These are phyloP conservation scores for Cyamopsis tetragonoloba DNA, from an alignment of 306 rosid genomes.

Conservation along the genomic window DNA sequence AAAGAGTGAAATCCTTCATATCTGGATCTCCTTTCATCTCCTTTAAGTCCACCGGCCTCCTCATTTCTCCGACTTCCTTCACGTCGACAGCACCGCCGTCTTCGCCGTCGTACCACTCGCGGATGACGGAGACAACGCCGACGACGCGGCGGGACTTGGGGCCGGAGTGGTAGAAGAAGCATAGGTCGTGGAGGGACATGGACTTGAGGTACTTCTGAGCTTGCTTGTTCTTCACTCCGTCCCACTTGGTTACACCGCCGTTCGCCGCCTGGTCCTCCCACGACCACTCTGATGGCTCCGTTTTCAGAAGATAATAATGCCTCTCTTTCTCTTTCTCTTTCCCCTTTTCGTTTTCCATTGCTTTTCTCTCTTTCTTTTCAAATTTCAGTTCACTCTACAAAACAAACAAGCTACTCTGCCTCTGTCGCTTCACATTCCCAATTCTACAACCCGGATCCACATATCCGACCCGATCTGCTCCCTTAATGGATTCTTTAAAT, in stretches of 20 bases:
- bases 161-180: conserved; percentile 90
- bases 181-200: conserved; percentile 57
- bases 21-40: conserved; percentile 90
- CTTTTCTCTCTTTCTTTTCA: background rate
- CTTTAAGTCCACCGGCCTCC: conserved; percentile 58
- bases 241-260: conserved; percentile 75
- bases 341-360: background rate
- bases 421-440: too few relatives aligned
- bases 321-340: background rate
- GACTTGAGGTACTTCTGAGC: conserved; percentile 80
- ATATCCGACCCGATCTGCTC: too few relatives aligned
- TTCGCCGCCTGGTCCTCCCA: conserved; percentile 86
- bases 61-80: conserved; percentile 74
- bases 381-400: background rate
- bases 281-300: conserved; percentile 85
- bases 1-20: conserved; percentile 49
- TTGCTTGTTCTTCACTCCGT: conserved; percentile 87
- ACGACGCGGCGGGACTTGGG: conserved; percentile 70
- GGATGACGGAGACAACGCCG: conserved; percentile 62
- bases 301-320: conserved; percentile 63
- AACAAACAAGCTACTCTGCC: too few relatives aligned
- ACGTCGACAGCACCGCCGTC: conserved; percentile 58
- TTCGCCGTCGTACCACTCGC: conserved; percentile 47
- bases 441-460: background rate
- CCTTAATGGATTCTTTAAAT: too few relatives aligned